phyloP scores from a whole-genome alignment of 2,329 filamentous ascomycete genomes.

The Mycogone perniciosa region DNA sequence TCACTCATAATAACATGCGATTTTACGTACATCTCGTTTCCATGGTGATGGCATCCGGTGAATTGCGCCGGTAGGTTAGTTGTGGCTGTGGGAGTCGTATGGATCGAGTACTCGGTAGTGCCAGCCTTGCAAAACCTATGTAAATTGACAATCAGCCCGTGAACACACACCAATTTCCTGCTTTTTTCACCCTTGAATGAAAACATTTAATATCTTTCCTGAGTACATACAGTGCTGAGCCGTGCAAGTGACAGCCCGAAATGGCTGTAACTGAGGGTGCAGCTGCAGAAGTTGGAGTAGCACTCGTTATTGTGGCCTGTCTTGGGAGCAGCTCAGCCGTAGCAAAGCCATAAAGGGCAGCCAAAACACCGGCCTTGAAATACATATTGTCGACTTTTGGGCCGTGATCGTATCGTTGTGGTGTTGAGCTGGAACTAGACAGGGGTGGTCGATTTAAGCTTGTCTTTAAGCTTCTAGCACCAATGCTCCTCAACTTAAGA shows the following conservation, averaged over 20 bases:
- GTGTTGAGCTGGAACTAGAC: background rate
- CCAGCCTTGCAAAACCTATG: slow-evolving; percentile 40
- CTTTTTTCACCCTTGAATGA: background rate
- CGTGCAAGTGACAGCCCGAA: slow-evolving; percentile 38
- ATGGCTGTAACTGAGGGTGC: slow-evolving; percentile 29
- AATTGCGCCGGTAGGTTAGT: slow-evolving; percentile 53
- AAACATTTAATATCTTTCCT: background rate
- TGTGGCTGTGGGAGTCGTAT: slow-evolving; percentile 46
- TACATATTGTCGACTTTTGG: background rate
- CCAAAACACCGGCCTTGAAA: no score
- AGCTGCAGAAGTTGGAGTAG: slow-evolving; percentile 20
- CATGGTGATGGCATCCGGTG: slow-evolving; percentile 60
- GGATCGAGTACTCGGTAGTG: slow-evolving; percentile 36
- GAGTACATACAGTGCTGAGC: slow-evolving; percentile 30
- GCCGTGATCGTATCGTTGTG: background rate
- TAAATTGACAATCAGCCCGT: background rate
- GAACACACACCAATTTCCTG: no score
- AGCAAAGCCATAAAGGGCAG: background rate
- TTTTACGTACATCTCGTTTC: slow-evolving; percentile 43
- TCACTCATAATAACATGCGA: no score
- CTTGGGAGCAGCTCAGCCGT: slow-evolving; percentile 6
- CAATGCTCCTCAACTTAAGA: background rate
- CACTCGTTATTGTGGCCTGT: slow-evolving; percentile 21
- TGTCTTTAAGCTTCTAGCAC: background rate
- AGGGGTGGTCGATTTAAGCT: background rate